phyloP scores from a whole-genome alignment of 345 rosid species.

The Corchorus capsularis region DNA sequence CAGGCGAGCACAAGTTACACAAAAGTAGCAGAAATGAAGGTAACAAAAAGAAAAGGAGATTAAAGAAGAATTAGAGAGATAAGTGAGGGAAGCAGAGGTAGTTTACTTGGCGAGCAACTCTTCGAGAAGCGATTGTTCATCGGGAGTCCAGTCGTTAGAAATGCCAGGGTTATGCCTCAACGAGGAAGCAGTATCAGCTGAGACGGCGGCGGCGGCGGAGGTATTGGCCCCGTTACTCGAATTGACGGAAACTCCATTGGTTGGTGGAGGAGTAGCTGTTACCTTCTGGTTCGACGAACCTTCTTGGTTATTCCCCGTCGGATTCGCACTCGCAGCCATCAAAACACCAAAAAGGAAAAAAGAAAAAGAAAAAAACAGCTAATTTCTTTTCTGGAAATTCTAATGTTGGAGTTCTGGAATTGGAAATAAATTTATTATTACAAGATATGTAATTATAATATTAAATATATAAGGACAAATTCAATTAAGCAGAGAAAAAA shows the following conservation, averaged over 20 bases:
- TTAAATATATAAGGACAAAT: background rate
- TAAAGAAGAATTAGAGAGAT: background rate
- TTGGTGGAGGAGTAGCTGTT: slow-evolving; percentile 37
- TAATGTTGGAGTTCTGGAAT: background rate
- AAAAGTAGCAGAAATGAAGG: background rate
- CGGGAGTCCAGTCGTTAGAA: slow-evolving; percentile 62
- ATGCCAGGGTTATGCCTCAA: slow-evolving; percentile 73
- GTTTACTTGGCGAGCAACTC: slow-evolving; percentile 65
- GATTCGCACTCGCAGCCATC: slow-evolving; percentile 79
- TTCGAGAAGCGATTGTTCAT: slow-evolving; percentile 70
- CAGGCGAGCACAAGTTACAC: background rate
- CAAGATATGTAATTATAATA: background rate
- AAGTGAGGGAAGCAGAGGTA: background rate
- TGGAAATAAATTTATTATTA: background rate
- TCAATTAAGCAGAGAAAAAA: background rate
- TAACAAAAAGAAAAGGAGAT: background rate
- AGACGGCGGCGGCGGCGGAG: slow-evolving; percentile 4
- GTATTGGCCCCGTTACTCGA: slow-evolving; percentile 39
- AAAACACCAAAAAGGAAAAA: background rate
- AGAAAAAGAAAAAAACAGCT: background rate
- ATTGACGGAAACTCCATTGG: slow-evolving; percentile 52
- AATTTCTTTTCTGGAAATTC: background rate
- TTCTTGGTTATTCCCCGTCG: slow-evolving; percentile 53
- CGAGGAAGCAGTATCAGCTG: slow-evolving; percentile 45
- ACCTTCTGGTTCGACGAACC: slow-evolving; percentile 44